phyloP scores from a whole-genome alignment of 768 basidiomycete genomes.

The Leccinellum rugosiceps region DNA sequence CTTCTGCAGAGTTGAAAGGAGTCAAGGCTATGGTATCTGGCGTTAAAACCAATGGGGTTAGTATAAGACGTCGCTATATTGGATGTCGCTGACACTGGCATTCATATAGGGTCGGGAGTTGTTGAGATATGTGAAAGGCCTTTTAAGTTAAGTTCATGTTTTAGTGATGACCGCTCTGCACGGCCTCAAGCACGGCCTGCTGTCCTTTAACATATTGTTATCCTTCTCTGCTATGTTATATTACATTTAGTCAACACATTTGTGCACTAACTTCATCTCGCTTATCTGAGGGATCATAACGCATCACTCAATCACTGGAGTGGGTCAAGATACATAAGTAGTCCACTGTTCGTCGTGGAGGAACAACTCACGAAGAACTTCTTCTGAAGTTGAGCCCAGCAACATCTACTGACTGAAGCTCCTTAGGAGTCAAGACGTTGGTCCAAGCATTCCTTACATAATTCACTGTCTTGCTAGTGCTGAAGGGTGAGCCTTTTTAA shows the following conservation, averaged over 20 bases:
- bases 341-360: no score
- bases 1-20: slow-evolving; percentile 36
- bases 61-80: slow-evolving; percentile 27
- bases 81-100: slow-evolving; percentile 2
- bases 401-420: background rate
- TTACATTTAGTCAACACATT: background rate
- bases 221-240: background rate
- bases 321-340: background rate
- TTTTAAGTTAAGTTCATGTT: slow-evolving; percentile 48
- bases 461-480: no score
- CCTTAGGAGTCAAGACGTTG: slow-evolving; percentile 6
- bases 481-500: background rate
- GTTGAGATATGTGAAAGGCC: slow-evolving; percentile 65
- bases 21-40: slow-evolving; percentile 75
- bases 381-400: background rate
- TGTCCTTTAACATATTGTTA: background rate
- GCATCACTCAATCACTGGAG: background rate
- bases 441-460: no score
- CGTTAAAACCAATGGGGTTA: slow-evolving; percentile 72
- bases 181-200: background rate
- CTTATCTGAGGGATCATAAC: background rate
- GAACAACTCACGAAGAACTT: slow-evolving; percentile 1
- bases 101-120: slow-evolving; percentile 60
- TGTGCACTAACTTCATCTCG: background rate
- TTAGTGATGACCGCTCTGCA: background rate